phyloP scores from a whole-genome alignment of 306 rosid species.

The Vachellia pachyceras region DNA sequence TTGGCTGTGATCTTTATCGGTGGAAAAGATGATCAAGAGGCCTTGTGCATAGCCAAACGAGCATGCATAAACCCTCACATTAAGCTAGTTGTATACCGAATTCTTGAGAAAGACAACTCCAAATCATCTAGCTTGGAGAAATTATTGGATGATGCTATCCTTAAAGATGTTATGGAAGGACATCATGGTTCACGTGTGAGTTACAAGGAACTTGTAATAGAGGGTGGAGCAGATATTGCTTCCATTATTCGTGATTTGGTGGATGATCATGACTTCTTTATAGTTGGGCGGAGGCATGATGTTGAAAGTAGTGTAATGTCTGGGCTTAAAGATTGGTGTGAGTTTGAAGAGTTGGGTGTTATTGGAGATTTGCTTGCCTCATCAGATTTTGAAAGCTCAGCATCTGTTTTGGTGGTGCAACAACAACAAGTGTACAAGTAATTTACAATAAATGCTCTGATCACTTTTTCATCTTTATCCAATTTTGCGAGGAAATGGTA shows the following conservation, averaged over 20 bases:
- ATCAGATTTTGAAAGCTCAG: conserved; percentile 42
- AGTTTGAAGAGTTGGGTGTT: conserved; percentile 66
- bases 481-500: neutral
- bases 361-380: conserved; percentile 74
- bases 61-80: conserved; percentile 23
- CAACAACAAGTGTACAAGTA: conserved; percentile 30
- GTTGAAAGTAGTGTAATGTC: conserved; percentile 41
- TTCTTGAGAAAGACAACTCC: conserved; percentile 13
- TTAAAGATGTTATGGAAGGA: conserved; percentile 34
- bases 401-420: conserved; percentile 67
- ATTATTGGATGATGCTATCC: conserved; percentile 23
- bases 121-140: conserved; percentile 9
- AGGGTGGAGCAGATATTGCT: conserved; percentile 42
- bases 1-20: conserved; percentile 57
- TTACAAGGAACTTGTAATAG: conserved; percentile 26
- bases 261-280: conserved; percentile 50
- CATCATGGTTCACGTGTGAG: neutral
- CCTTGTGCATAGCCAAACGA: conserved; percentile 50
- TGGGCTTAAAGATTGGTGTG: conserved; percentile 69
- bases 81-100: conserved; percentile 43
- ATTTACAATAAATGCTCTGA: neutral
- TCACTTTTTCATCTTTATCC: neutral
- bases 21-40: conserved; percentile 64
- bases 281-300: conserved; percentile 63
- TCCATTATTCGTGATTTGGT: conserved; percentile 37